These are phyloP conservation scores for Ensete ventricosum DNA, from an alignment of 176 grass and related monocot species.

Conservation along the genomic window DNA sequence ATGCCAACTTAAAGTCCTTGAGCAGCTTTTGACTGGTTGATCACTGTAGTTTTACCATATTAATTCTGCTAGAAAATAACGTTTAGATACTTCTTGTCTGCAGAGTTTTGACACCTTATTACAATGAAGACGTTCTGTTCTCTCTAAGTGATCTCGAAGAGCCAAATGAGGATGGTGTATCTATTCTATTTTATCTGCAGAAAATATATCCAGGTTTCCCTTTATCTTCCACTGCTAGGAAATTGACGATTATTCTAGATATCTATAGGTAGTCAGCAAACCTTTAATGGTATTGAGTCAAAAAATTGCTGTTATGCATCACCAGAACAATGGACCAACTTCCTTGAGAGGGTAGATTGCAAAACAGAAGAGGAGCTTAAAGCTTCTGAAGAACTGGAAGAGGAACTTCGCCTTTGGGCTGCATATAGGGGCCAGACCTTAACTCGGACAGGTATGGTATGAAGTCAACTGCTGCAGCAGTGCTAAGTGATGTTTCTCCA, in stretches of 20 bases:
- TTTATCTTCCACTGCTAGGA: too few relatives aligned
- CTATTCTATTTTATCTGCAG: conserved; percentile 85
- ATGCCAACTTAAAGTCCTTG: background rate
- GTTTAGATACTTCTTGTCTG: conserved; percentile 16
- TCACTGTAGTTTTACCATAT: background rate
- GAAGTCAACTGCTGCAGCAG: conserved; percentile 12
- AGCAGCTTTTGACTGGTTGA: conserved; percentile 2
- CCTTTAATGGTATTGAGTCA: background rate
- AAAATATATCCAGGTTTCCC: conserved; percentile 84
- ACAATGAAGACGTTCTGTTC: conserved; percentile 67
- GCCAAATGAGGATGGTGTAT: conserved; percentile 92
- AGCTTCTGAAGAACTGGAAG: conserved; percentile 27
- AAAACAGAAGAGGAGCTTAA: conserved; percentile 45
- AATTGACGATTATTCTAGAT: background rate
- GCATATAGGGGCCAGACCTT: conserved; percentile 90
- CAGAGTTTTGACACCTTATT: conserved; percentile 81
- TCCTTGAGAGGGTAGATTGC: conserved; percentile 46
- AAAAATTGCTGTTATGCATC: conserved; percentile 3
- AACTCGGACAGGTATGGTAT: conserved; percentile 61
- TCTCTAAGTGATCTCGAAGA: conserved; percentile 61
- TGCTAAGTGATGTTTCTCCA: conserved; percentile 3
- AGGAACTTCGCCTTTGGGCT: conserved; percentile 74
- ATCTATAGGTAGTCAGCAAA: background rate
- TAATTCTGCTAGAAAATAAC: conserved; percentile 14
- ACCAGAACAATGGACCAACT: conserved; percentile 88